Evolutionary conservation across 768 basidiomycete species (phyloP).

Genomic region (Crucibulum laeve): DNA sequence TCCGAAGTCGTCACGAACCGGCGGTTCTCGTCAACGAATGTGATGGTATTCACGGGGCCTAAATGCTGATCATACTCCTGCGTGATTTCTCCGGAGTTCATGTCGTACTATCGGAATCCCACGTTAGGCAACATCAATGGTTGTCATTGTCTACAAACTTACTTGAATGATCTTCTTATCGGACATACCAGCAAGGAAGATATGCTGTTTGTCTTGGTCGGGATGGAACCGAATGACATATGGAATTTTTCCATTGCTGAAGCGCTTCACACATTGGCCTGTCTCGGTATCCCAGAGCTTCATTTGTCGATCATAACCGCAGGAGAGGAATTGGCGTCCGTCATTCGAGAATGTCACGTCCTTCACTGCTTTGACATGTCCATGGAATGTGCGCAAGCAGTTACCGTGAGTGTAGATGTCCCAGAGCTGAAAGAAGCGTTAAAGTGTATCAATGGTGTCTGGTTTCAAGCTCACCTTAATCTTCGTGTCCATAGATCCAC

Average conservation of each 20-base stretch:
- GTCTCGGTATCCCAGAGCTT: constrained; percentile 99
- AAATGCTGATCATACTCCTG: constrained; percentile 99
- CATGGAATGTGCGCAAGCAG: constrained; percentile 94
- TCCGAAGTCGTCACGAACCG: constrained; percentile 98
- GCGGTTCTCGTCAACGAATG: constrained; percentile 97
- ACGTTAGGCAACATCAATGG: constrained; percentile 3
- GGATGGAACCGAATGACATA: constrained; percentile 96
- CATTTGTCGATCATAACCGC: constrained; percentile 94
- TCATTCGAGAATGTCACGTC: constrained; percentile 95
- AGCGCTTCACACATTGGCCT: constrained; percentile 93
- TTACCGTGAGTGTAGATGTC: constrained; percentile 97
- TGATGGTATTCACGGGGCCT: constrained; percentile 97
- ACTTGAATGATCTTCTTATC: constrained; percentile 99
- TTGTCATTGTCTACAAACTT: constrained; percentile 12
- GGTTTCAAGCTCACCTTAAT: constrained; percentile 65
- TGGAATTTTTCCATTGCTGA: constrained; percentile 96
- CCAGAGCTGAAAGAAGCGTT: constrained; percentile 69
- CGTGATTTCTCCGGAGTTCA: constrained; percentile 89
- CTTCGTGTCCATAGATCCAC: constrained; percentile 97
- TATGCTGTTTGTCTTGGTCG: constrained; percentile 91
- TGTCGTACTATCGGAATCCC: constrained; percentile 75
- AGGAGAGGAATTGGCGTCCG: constrained; percentile 84
- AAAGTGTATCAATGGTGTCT: not conserved
- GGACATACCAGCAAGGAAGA: constrained; percentile 97
- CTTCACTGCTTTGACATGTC: constrained; percentile 94